These are phyloP conservation scores for Coix lacrymajobi DNA, from an alignment of 176 grass and related monocot genomes.

Conservation along the genomic window DNA sequence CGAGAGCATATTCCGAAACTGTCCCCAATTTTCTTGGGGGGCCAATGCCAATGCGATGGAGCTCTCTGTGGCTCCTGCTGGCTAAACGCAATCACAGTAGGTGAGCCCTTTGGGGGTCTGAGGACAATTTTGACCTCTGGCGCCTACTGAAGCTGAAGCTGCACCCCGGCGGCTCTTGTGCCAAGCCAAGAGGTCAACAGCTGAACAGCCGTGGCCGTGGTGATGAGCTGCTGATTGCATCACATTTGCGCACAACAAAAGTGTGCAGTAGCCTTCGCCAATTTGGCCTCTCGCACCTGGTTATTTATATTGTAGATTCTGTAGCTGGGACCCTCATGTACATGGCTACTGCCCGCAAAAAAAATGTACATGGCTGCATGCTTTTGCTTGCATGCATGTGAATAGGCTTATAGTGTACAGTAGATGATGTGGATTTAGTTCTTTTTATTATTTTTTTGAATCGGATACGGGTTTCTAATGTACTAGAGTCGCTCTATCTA, in stretches of 20 bases:
- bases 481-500: no score
- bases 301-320: not conserved
- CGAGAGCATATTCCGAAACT: conserved; percentile 31
- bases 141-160: not conserved
- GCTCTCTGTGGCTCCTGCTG: no score
- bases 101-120: not conserved
- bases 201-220: conserved; percentile 12
- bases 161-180: conserved; percentile 23
- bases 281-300: not conserved
- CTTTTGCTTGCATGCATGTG: not conserved
- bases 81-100: not conserved
- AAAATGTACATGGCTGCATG: no score
- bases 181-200: conserved; percentile 34
- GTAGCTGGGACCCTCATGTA: not conserved
- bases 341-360: no score
- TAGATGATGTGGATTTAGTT: no score
- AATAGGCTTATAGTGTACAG: no score
- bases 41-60: no score
- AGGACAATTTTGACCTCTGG: not conserved
- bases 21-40: conserved; percentile 18
- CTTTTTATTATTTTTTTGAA: no score
- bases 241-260: not conserved
- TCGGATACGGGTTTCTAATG: no score
- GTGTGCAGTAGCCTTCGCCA: not conserved
- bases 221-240: not conserved